Conservation (phyloP, 2,329 filamentous ascomycete species). For the Colletotrichum spaethianum region DNA sequence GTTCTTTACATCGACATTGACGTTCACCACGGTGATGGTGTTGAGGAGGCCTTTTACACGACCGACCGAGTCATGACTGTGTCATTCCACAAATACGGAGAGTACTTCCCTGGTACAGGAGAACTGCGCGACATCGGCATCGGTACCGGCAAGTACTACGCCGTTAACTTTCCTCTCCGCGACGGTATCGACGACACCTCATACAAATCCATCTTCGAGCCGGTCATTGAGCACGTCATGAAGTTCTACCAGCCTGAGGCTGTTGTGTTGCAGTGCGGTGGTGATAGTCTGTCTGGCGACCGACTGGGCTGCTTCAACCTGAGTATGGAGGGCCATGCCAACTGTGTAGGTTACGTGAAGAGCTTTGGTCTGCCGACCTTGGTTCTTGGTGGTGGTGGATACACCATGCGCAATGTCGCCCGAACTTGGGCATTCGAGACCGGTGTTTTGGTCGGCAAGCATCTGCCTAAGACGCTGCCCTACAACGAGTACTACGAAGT, state of each 20-base stretch:
- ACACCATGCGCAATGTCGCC: constrained; percentile 97
- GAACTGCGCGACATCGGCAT: constrained; percentile 89
- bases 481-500: constrained; percentile 97
- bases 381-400: constrained; percentile 95
- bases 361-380: constrained; percentile 86
- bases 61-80: constrained; percentile 94
- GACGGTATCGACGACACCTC: constrained; percentile 92
- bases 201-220: constrained; percentile 92
- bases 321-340: constrained; percentile 95
- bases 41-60: constrained; percentile 94
- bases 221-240: constrained; percentile 90
- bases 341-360: constrained; percentile 94
- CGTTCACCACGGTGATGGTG: constrained; percentile 93
- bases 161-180: constrained; percentile 91
- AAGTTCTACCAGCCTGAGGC: constrained; percentile 90
- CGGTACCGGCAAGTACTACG: constrained; percentile 89
- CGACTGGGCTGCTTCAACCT: constrained; percentile 97
- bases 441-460: constrained; percentile 85
- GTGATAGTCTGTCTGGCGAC: constrained; percentile 94
- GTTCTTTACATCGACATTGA: constrained; percentile 99
- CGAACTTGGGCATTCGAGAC: constrained; percentile 98
- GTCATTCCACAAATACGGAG: constrained; percentile 96
- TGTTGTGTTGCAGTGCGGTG: constrained; percentile 95
- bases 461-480: constrained; percentile 86
- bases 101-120: constrained; percentile 94